Percentiles rank a stretch among this genome's conserved stretches.
These are phyloP conservation scores for Trichocladium antarcticum DNA, from an alignment of 495 filamentous ascomycete genomes.

Conservation along the genomic window DNA sequence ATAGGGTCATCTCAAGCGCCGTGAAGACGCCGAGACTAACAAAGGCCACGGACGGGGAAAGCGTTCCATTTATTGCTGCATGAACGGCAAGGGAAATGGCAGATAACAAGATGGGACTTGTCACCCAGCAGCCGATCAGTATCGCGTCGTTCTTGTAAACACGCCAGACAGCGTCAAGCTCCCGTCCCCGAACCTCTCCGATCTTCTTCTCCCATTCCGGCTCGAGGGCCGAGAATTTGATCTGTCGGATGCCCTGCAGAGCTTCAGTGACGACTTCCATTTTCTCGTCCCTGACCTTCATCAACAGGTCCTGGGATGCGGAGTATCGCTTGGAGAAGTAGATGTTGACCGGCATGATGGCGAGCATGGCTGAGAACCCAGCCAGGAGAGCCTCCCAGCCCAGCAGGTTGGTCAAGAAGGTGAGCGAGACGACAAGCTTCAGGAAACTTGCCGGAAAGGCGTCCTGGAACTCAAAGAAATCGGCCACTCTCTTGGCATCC, in stretches of 20 bases:
- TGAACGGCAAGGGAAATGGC: constrained; percentile 61
- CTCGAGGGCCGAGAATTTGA: constrained; percentile 83
- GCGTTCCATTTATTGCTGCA: constrained; percentile 46
- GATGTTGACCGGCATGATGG: constrained; percentile 59
- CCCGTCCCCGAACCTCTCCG: constrained; percentile 48
- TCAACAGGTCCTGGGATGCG: constrained; percentile 55
- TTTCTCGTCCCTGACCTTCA: constrained; percentile 71
- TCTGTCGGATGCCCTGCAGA: constrained; percentile 71
- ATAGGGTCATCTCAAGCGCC: constrained; percentile 56
- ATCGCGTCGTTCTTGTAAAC: constrained; percentile 51
- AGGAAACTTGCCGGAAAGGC: constrained; percentile 50
- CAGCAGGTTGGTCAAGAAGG: constrained; percentile 56
- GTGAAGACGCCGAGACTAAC: constrained; percentile 67
- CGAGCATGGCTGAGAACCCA: constrained; percentile 51
- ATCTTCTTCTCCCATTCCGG: constrained; percentile 70
- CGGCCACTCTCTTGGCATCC: constrained; percentile 60
- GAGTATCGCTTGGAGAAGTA: constrained; percentile 57
- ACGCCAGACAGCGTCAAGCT: constrained; percentile 54
- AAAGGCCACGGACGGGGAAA: constrained; percentile 69
- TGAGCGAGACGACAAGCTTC: constrained; percentile 52
- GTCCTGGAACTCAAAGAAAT: constrained; percentile 56
- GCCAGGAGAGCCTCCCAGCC: constrained; percentile 61
- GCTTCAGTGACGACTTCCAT: constrained; percentile 71
- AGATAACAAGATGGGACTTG: constrained; percentile 61
- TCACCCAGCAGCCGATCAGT: constrained; percentile 57